Conservation (phyloP, 768 basidiomycete genomes). For the Cystobasidium ongulense region DNA sequence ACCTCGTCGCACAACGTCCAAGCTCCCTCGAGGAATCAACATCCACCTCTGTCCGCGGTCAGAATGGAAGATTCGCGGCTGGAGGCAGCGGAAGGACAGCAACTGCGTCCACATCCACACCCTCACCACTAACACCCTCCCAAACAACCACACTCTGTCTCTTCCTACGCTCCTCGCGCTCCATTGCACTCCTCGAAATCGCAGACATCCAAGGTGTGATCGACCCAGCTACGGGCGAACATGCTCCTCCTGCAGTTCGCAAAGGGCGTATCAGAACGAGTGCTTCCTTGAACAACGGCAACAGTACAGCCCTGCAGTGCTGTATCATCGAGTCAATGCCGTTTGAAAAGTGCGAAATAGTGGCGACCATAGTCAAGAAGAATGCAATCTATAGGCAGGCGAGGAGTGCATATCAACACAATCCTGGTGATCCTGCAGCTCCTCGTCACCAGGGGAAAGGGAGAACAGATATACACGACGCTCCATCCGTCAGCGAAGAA, state of each 20-base stretch:
- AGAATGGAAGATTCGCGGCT: background rate
- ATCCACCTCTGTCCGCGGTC: background rate
- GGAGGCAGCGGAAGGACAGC: background rate
- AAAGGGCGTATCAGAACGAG: background rate
- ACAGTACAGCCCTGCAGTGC: background rate
- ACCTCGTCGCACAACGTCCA: background rate
- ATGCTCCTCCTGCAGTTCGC: background rate
- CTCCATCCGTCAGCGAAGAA: background rate
- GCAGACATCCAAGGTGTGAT: constrained; percentile 8
- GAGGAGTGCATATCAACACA: background rate
- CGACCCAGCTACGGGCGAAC: background rate
- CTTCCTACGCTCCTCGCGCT: constrained; percentile 2
- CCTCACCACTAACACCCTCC: background rate
- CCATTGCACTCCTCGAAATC: background rate
- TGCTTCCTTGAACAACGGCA: no score
- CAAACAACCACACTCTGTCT: background rate
- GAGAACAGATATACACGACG: background rate
- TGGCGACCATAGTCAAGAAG: constrained; percentile 29
- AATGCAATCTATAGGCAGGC: constrained; percentile 4
- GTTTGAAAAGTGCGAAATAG: constrained; percentile 27
- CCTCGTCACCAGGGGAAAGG: background rate
- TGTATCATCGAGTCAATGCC: background rate
- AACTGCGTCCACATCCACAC: no score
- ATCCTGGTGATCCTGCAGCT: background rate
- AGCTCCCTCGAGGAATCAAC: constrained; percentile 1